phyloP scores from a whole-genome alignment of 2,329 filamentous ascomycete species.

The Tolypocladium pustulatum region DNA sequence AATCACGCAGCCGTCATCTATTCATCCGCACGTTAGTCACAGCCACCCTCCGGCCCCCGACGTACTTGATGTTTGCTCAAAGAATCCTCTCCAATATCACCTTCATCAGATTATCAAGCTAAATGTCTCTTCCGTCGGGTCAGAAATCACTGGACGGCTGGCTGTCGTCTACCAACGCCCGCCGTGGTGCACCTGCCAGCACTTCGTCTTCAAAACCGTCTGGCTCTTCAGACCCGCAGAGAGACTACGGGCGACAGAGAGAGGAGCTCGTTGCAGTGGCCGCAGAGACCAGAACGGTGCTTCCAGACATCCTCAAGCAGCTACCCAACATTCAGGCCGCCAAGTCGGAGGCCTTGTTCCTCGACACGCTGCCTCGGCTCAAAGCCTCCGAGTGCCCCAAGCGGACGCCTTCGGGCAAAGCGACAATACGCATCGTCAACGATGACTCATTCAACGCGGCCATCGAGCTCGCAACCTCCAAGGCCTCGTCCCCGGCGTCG shows the following conservation, averaged over 20 bases:
- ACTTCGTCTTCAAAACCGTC: not conserved
- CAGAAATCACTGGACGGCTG: conserved; percentile 18
- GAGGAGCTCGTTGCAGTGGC: conserved; percentile 29
- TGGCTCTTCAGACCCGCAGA: not conserved
- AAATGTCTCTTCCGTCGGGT: conserved; percentile 1
- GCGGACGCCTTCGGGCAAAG: conserved; percentile 17
- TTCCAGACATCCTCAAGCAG: conserved; percentile 34
- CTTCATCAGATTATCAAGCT: not conserved
- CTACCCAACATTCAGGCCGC: conserved; percentile 28
- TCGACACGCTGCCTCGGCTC: conserved; percentile 27
- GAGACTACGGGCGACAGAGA: conserved; percentile 10
- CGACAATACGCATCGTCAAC: conserved; percentile 38
- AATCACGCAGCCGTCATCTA: not conserved
- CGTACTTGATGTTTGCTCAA: not conserved
- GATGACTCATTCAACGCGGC: conserved; percentile 49
- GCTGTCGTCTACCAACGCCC: conserved; percentile 8
- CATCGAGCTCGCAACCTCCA: conserved; percentile 23
- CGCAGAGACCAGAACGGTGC: conserved; percentile 33
- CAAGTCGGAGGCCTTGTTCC: conserved; percentile 25
- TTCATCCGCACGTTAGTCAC: not conserved
- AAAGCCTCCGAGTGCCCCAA: conserved; percentile 30
- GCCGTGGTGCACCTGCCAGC: not conserved
- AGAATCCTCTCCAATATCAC: not conserved
- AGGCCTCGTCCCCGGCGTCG: conserved; percentile 10
- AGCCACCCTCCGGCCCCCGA: not conserved